Evolutionary conservation across 441 rosid genomes (phyloP).

Genomic region (Mallotus repandus): DNA sequence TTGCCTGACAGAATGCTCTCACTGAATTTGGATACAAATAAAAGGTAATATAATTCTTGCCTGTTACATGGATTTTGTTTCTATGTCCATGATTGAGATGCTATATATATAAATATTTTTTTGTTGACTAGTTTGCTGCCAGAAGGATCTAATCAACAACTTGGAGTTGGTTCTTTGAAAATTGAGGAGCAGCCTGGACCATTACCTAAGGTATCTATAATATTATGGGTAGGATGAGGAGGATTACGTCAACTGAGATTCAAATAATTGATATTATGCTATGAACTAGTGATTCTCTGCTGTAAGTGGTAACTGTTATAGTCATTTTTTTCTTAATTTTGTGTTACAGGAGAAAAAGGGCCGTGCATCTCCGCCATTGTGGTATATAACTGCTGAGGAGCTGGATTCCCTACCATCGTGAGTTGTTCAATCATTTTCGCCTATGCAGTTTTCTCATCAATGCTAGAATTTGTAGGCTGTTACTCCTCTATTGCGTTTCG

Average conservation of each 20-base stretch:
- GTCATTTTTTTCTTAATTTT: not conserved
- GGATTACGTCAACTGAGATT: not conserved
- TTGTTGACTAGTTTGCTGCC: slow-evolving; percentile 38
- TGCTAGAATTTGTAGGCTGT: no score
- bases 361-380: slow-evolving; percentile 67
- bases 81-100: not conserved
- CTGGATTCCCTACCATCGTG: slow-evolving; percentile 71
- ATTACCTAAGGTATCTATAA: slow-evolving; percentile 57
- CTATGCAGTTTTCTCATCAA: no score
- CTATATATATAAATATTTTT: no score
- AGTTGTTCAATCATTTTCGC: slow-evolving; percentile 22
- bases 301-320: not conserved
- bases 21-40: slow-evolving; percentile 42
- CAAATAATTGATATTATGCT: slow-evolving; percentile 1
- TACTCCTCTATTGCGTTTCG: no score
- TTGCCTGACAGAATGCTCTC: slow-evolving; percentile 27
- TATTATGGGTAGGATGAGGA: not conserved
- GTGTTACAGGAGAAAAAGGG: slow-evolving; percentile 75
- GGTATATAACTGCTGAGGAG: slow-evolving; percentile 70
- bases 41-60: slow-evolving; percentile 35
- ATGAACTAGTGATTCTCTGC: no score
- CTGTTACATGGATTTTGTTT: not conserved
- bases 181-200: slow-evolving; percentile 49
- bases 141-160: slow-evolving; percentile 41
- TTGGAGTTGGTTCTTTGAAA: slow-evolving; percentile 31